Conservation (phyloP, 2,329 filamentous ascomycete species). For the Corinectria fuckeliana region DNA sequence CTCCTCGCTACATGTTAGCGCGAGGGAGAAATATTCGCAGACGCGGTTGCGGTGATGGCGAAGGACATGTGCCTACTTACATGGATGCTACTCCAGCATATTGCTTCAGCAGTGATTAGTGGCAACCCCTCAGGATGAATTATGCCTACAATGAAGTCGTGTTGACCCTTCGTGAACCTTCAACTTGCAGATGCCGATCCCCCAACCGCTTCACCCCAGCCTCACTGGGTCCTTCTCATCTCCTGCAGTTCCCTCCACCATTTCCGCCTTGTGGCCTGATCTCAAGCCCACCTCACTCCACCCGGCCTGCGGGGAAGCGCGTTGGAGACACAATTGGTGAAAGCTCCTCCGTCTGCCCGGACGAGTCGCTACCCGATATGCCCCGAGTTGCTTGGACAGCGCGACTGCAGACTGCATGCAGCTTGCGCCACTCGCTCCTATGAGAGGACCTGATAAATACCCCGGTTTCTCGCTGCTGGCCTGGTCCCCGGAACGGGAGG, state of each 20-base stretch:
- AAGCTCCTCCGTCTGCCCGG: constrained; percentile 21
- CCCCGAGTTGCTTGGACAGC: constrained; percentile 12
- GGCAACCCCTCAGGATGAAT: no score
- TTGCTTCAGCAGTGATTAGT: no score
- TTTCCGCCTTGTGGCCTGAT: constrained; percentile 18
- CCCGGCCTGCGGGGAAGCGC: constrained; percentile 7
- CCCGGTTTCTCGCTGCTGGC: background rate
- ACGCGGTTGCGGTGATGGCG: background rate
- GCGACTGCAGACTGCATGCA: constrained; percentile 1
- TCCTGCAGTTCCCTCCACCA: background rate
- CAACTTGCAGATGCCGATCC: background rate
- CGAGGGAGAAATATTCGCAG: background rate
- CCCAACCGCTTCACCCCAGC: background rate
- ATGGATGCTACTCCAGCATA: background rate
- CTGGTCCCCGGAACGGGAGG: background rate
- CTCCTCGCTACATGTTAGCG: background rate
- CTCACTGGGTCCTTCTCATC: background rate
- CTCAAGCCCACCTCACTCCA: constrained; percentile 13
- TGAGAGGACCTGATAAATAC: constrained; percentile 3
- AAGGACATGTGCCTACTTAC: background rate
- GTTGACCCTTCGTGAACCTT: background rate
- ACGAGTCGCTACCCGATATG: constrained; percentile 18
- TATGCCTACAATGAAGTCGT: background rate
- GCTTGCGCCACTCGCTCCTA: background rate
- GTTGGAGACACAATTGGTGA: constrained; percentile 6